Evolutionary conservation across 805 yeast genomes (phyloP).

Genomic region (Teunomyces tritomae): DNA sequence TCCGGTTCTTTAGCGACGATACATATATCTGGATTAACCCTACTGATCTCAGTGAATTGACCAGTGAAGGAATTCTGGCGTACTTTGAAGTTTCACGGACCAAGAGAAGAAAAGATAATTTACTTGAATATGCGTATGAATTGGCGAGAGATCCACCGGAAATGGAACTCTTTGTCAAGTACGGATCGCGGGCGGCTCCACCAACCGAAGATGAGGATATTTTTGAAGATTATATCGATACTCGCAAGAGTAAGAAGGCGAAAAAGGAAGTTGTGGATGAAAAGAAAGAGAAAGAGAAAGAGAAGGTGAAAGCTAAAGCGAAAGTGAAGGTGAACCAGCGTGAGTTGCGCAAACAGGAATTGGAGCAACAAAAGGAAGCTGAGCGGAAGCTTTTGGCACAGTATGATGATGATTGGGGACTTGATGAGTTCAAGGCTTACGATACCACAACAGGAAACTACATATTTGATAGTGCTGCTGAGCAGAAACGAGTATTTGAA

Average conservation of each 20-base stretch:
- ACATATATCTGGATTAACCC: constrained; percentile 65
- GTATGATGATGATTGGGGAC: constrained; percentile 44
- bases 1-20: constrained; percentile 69
- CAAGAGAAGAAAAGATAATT: constrained; percentile 41
- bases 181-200: constrained; percentile 46
- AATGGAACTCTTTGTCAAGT: constrained; percentile 38
- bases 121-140: constrained; percentile 50
- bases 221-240: constrained; percentile 14
- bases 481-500: constrained; percentile 24
- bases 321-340: constrained; percentile 5
- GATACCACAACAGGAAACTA: constrained; percentile 27
- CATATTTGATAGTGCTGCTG: constrained; percentile 31
- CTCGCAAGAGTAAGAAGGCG: constrained; percentile 11
- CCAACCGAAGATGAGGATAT: constrained; percentile 20
- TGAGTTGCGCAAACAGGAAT: constrained; percentile 16
- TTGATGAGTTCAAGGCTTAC: constrained; percentile 33
- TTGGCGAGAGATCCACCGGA: constrained; percentile 49
- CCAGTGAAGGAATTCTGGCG: constrained; percentile 39
- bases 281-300: background rate
- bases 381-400: constrained; percentile 12
- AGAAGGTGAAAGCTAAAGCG: background rate
- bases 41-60: constrained; percentile 49
- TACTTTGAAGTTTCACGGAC: constrained; percentile 25
- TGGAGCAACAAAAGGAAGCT: constrained; percentile 10
- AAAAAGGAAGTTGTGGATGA: background rate